Evolutionary conservation across 1,284 basidiomycete species (phyloP), one percentile per base, ranked within the genome.

Genomic region (Gymnopus androsaceus): DNA sequence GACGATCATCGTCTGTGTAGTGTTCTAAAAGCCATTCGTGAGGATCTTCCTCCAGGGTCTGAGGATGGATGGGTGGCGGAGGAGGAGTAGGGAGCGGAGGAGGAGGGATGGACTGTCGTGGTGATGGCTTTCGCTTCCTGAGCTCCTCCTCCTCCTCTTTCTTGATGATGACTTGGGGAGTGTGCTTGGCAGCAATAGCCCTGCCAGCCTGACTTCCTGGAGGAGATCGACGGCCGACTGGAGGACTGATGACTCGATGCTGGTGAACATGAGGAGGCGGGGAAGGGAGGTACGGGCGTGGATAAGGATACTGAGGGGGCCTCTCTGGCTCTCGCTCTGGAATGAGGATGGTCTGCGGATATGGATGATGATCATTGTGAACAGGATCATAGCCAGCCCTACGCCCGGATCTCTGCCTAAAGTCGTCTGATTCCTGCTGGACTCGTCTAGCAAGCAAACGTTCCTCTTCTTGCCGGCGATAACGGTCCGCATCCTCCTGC

Each of bases 21-120:
- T 83, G 82, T 61, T 83, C 78, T 58, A 83, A 63, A 51, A 84
- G 69, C 81, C 82, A 84, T 63, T 84, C 81, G 62, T 84, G 78
- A 2, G 81, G 72, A 64, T 86, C 83, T 56, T 79, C 75, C 52
- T 75, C 40, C n/a, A n/a, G 31, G 14, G 31, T 33, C 25, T 45
- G 59, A 23, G 58, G 52, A 12, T 54, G 58, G 52, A 45, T 64
- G 57, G 58, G 9, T 15, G 48, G 23, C 44, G 19, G 38, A 40
- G 7, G 19, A 23, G 27, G 4, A 21, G 14, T 15, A 30, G 27
- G 11, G 27, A 11, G 8, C 27, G 30, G 23, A 44, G 21, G 46
- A 19, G 46, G n/a, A 14, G 28, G 46, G 15, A 14, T 14, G 34
- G 27, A 31, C 17, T 52, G 51, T 19, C 28, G 50, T 15, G 12